Percentiles rank a stretch among this genome's conserved stretches.
Evolutionary conservation across 2,329 filamentous ascomycete species (phyloP).

Genomic region (Berkeleyomyces basicola): DNA sequence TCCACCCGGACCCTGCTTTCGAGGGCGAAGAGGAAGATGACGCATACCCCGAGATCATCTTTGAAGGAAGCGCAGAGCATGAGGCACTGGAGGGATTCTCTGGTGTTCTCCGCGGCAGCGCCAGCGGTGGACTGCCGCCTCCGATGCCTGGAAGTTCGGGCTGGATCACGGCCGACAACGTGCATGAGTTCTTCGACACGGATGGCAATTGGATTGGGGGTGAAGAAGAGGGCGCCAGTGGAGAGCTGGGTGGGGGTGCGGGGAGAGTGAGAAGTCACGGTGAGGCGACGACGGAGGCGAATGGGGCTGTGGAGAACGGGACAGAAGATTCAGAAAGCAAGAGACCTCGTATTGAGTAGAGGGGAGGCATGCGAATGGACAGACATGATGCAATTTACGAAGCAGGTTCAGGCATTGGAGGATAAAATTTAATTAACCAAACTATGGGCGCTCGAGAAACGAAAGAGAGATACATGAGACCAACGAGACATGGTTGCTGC

Average conservation of each 20-base stretch:
- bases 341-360: conserved; percentile 29
- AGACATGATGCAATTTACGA: neutral
- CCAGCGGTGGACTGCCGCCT: conserved; percentile 39
- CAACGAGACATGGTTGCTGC: neutral
- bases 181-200: conserved; percentile 66
- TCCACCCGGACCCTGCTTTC: conserved; percentile 53
- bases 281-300: conserved; percentile 40
- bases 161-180: conserved; percentile 87
- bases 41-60: conserved; percentile 27
- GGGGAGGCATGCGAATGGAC: neutral
- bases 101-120: conserved; percentile 34
- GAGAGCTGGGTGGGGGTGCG: conserved; percentile 46
- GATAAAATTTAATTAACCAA: neutral
- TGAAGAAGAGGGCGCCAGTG: conserved; percentile 34
- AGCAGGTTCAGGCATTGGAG: neutral
- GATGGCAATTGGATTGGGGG: conserved; percentile 58
- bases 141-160: conserved; percentile 57
- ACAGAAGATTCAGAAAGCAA: conserved; percentile 30
- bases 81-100: conserved; percentile 40
- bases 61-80: conserved; percentile 33
- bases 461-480: neutral
- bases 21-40: conserved; percentile 42
- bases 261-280: conserved; percentile 38
- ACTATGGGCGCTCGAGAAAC: neutral
- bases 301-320: conserved; percentile 25